Evolutionary conservation across 371 early-diverging fungal genomes (phyloP).

Genomic region (Smittium culicis): DNA sequence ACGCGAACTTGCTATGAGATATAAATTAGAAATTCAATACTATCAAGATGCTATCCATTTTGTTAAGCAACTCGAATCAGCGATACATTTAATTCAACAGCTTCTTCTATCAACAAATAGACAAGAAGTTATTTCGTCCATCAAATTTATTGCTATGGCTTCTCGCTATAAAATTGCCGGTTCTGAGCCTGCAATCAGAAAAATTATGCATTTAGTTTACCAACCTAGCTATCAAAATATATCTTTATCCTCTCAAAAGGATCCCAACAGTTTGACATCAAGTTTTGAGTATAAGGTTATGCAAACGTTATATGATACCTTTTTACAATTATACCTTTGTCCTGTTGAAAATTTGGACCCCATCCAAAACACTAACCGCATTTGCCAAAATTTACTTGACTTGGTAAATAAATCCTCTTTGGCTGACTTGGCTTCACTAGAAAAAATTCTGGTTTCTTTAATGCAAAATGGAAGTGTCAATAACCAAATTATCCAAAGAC

Average conservation of each 20-base stretch:
- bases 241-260: background rate
- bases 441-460: slow-evolving; percentile 67
- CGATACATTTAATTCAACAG: slow-evolving; percentile 60
- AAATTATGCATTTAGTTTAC: slow-evolving; percentile 94
- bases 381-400: slow-evolving; percentile 60
- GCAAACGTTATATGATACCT: slow-evolving; percentile 37
- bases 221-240: slow-evolving; percentile 13
- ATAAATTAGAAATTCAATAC: slow-evolving; percentile 49
- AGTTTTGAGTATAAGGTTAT: slow-evolving; percentile 10
- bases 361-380: slow-evolving; percentile 45
- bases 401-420: slow-evolving; percentile 69
- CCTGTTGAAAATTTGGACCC: slow-evolving; percentile 38
- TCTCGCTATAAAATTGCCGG: slow-evolving; percentile 66
- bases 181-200: slow-evolving; percentile 68
- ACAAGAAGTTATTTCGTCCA: slow-evolving; percentile 82
- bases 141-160: slow-evolving; percentile 81
- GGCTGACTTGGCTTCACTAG: slow-evolving; percentile 86
- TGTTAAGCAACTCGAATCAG: slow-evolving; percentile 53
- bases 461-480: slow-evolving; percentile 45
- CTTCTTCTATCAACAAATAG: slow-evolving; percentile 77
- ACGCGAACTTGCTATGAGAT: slow-evolving; percentile 33
- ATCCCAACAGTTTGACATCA: background rate
- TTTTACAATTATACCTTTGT: slow-evolving; percentile 61
- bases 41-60: slow-evolving; percentile 77
- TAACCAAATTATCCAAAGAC: slow-evolving; percentile 51